These are phyloP conservation scores for Hebeloma cylindrosporum DNA, from an alignment of 768 basidiomycete species.

Conservation along the genomic window DNA sequence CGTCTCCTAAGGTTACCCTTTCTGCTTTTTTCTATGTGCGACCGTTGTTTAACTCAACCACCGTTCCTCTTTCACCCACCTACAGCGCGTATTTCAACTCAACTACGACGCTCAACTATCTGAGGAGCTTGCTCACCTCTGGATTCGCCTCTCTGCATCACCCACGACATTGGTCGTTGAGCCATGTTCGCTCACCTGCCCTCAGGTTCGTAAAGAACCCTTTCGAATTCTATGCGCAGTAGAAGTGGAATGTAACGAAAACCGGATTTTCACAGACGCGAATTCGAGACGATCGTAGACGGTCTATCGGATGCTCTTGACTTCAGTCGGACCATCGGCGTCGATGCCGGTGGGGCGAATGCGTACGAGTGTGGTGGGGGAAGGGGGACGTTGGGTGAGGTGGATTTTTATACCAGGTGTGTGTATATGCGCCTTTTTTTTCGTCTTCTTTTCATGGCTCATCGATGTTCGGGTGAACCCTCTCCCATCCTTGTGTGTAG, in stretches of 20 bases:
- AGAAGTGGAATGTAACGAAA: too few species aligned
- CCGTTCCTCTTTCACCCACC: not conserved
- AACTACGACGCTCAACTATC: slow-evolving; percentile 87
- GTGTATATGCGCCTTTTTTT: slow-evolving; percentile 10
- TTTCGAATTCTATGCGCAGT: not conserved
- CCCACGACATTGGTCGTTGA: slow-evolving; percentile 88
- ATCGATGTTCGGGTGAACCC: slow-evolving; percentile 1
- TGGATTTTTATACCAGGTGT: slow-evolving; percentile 91
- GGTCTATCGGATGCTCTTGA: slow-evolving; percentile 90
- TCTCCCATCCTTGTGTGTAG: slow-evolving; percentile 35
- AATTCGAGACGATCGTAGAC: slow-evolving; percentile 85
- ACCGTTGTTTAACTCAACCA: not conserved
- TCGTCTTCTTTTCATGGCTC: not conserved
- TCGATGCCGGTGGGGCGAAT: slow-evolving; percentile 44
- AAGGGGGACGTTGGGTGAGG: slow-evolving; percentile 74
- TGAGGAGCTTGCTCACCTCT: slow-evolving; percentile 84
- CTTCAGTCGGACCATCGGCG: slow-evolving; percentile 88
- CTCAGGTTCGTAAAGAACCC: slow-evolving; percentile 14
- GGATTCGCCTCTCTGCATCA: slow-evolving; percentile 94
- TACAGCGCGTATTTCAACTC: slow-evolving; percentile 95
- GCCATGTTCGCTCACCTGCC: slow-evolving; percentile 57
- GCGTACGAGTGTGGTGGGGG: slow-evolving; percentile 74
- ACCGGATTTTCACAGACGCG: slow-evolving; percentile 47
- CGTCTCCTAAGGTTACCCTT: slow-evolving; percentile 69
- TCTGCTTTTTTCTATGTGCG: not conserved